Evolutionary conservation across 192 early-diverging fungal genomes (phyloP), one percentile per base, ranked within the genome.

Genomic region (Rhizophagus clarus): DNA sequence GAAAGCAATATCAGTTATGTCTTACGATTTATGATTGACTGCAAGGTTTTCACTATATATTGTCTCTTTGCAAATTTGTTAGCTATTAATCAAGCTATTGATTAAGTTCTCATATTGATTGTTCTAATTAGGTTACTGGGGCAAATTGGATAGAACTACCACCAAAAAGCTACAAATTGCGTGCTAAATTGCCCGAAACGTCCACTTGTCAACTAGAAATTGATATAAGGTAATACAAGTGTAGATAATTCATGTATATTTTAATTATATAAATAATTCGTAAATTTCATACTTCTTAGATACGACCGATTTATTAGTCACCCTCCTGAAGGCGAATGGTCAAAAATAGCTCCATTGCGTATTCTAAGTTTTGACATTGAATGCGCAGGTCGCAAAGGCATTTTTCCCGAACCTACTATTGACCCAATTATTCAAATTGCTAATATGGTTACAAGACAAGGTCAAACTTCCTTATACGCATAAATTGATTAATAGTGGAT

Each of bases 401-500:
- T 97, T 29, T 99, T 99, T 69, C 98, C 98, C 7, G 98, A 99
- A 70, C 87, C 98, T 32, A 82, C 94, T 73, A 79, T 90, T 4
- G 98, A 99, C 80, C 95, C 97, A 0, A 94, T 99, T 51, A 99
- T 99, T 76, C 98, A 99, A 85, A 98, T 99, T 75, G 98, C 98
- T 17, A 96, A 92, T 79, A 92, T 97, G 63, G 93, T 99, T 9
- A 96, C 95, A 4, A 80, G 96, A 1, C 98, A 98, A 89, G 93
- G 93, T 87, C 34, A 0, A 24, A n/a, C 15, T 28, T 34, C 20
- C 15, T 15, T 15, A 37, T 70, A 70, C 3, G 11, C 3, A 17
- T 42, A 22, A 20, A 69, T 34, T 42, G 20, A 61, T 15, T 28
- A 40, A 64, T 64, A 10, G 1, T 64, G 29, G 15, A 7, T 12